phyloP scores from a whole-genome alignment of 2,329 filamentous ascomycete genomes.

The Colletotrichum karsti region DNA sequence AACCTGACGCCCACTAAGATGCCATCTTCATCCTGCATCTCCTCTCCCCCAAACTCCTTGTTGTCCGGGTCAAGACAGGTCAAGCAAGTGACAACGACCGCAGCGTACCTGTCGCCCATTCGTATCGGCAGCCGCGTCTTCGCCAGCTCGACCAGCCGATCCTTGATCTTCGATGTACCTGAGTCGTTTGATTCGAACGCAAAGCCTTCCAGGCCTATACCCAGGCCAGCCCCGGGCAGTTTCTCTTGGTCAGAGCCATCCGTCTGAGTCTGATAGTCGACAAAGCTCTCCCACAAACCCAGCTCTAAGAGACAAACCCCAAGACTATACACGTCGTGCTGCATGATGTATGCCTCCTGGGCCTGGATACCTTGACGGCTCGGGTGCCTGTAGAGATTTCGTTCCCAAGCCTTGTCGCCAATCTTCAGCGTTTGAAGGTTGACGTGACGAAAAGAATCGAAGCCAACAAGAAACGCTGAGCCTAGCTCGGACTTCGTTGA shows the following conservation, averaged over 20 bases:
- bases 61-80: slow-evolving; percentile 42
- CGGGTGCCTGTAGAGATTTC: slow-evolving; percentile 62
- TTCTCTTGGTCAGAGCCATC: neutral
- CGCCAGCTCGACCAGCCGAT: slow-evolving; percentile 29
- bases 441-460: slow-evolving; percentile 48
- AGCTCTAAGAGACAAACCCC: slow-evolving; percentile 63
- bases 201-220: neutral
- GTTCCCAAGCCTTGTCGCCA: slow-evolving; percentile 48
- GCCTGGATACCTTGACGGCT: slow-evolving; percentile 50
- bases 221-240: neutral
- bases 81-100: slow-evolving; percentile 42
- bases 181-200: neutral
- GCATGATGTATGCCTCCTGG: slow-evolving; percentile 53
- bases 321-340: slow-evolving; percentile 65
- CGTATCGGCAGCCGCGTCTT: slow-evolving; percentile 26
- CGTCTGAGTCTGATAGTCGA: slow-evolving; percentile 29
- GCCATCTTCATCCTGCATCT: slow-evolving; percentile 39
- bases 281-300: slow-evolving; percentile 52
- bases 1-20: slow-evolving; percentile 38
- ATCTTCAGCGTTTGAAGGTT: slow-evolving; percentile 37
- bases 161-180: neutral
- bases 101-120: slow-evolving; percentile 40
- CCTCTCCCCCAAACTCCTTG: slow-evolving; percentile 37
- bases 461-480: slow-evolving; percentile 52
- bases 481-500: neutral